Evolutionary conservation across 768 basidiomycete genomes (phyloP), one percentile per base, ranked within the genome.

Genomic region (Amanita pallidorosea): DNA sequence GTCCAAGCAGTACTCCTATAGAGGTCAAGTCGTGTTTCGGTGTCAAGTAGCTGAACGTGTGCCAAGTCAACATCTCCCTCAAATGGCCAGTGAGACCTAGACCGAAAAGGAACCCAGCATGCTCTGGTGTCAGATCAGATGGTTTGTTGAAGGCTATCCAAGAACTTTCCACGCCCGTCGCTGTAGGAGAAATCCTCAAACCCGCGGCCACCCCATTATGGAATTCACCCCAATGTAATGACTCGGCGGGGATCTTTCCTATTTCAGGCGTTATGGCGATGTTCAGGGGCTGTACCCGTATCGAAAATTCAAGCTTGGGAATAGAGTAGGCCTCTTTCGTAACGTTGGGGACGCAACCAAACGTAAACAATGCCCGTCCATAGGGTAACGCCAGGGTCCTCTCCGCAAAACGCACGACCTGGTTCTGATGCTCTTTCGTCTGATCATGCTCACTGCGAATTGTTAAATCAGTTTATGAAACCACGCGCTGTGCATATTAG

Each of bases 141-240:
- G 96, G 95, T 58, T 88, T 89, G 66, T 98, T 95, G 74, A 94
- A 97, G 12, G 86, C 83, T 48, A 96, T 92, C 90, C 94, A 97
- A 0, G 92, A 91, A 59, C 88, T 89, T 62, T 96, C 91, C 38
- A 98, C 77, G 8, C 80, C 81, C 44, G 70, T 66, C 7, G 84
- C 77, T n/a, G 78, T 75, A 0, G 88, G 81, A 0, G 85, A 81
- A 45, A 97, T 81, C 6, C 89, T 82, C 40, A 99, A 65, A 2
- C 86, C 96, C 4, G 91, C 88, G 7, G 92, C 91, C 0, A 96
- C 95, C 8, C 96, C 96, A 55, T 95, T 93, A 66, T 98, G 93
- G 66, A 99, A 99, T 54, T 94, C 88, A n/a, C 89, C 92, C 96
- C 95, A 99, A 47, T 74, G 77, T 5, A 79, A 66, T 27, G 82